Evolutionary conservation across 2,329 filamentous ascomycete species (phyloP), one percentile per base, ranked within the genome.

Genomic region (Parafenestella ontariensis): DNA sequence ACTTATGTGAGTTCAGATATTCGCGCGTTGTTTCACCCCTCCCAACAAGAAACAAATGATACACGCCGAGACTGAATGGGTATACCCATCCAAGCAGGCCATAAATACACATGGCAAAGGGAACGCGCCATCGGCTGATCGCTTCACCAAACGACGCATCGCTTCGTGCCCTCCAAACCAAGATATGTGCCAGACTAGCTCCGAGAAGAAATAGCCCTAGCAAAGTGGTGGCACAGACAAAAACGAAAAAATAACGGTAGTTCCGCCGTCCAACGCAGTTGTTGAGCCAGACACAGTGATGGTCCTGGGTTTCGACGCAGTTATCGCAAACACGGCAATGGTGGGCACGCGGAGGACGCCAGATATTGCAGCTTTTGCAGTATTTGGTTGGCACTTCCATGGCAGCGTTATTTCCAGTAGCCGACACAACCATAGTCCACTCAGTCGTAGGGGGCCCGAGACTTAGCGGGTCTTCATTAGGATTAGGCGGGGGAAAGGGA

Each of bases 331-430:
- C 85, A 52, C 95, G 90, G 77, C 95, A 99, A 78, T 99, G 95
- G 72, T 99, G 96, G 54, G 92, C 92, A 54, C 95, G 90, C 24
- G 94, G 93, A 31, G 95, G 95, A 2, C 95, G 90, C 95, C 95
- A 99, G 64, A 99, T 93, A 70, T 92, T 92, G 81, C 95, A 99
- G 17, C 93, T 96, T 73, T 93, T 94, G 84, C 95, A 99, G 78
- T 96, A 97, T 78, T 99, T 98, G 57, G 94, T 93, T 0, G 95
- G 95, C 1, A 99, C 93, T 74, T 99, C 95, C 91, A 99, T 97
- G 5, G 93, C 93, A 8, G 92, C 89, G 28, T 90, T 89, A 24
- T 79, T 79, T 9, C 86, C 87, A 55, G 88, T 89, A 33, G 89
- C 86, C 9, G 92, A 91, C 69, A 93, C 90, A 65, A 98, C 90